A percentile compares a stretch with the other conserved stretches of the same genome.
Evolutionary conservation across 441 rosid species (phyloP).

Genomic region (Syzygium syzygioides): DNA sequence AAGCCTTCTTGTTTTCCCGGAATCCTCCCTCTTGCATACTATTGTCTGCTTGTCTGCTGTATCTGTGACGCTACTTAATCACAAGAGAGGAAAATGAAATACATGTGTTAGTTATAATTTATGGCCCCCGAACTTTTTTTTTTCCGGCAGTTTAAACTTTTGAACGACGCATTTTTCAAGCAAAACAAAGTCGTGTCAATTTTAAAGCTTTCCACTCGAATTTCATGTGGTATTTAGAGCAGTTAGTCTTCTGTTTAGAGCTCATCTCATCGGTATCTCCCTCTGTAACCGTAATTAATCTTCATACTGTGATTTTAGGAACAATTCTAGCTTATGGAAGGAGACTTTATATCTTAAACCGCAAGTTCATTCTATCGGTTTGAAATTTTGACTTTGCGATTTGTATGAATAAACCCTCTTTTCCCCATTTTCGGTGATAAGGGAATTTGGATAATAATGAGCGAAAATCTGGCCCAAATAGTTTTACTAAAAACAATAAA

Average conservation of each 20-base stretch:
- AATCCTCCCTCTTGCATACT: neutral
- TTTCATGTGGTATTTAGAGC: neutral
- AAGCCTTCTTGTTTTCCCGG: neutral
- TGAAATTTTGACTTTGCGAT: neutral
- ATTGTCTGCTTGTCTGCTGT: rapidly evolving
- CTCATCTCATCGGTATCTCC: neutral
- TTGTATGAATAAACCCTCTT: neutral
- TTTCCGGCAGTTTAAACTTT: neutral
- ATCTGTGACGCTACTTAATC: neutral
- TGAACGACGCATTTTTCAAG: neutral
- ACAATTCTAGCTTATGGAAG: neutral
- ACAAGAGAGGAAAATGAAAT: neutral
- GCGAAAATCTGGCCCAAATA: neutral
- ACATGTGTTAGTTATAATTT: neutral
- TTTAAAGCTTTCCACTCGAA: neutral
- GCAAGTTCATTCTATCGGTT: neutral
- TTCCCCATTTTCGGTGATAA: neutral
- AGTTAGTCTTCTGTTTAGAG: neutral
- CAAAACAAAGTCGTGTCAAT: neutral
- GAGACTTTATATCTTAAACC: neutral
- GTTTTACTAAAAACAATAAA: neutral
- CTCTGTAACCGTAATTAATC: neutral
- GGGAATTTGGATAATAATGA: neutral
- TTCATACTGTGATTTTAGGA: neutral
- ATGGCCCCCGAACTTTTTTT: neutral